Conservation (phyloP, 2,329 filamentous ascomycete species). For the Colletotrichum endophyticum region DNA sequence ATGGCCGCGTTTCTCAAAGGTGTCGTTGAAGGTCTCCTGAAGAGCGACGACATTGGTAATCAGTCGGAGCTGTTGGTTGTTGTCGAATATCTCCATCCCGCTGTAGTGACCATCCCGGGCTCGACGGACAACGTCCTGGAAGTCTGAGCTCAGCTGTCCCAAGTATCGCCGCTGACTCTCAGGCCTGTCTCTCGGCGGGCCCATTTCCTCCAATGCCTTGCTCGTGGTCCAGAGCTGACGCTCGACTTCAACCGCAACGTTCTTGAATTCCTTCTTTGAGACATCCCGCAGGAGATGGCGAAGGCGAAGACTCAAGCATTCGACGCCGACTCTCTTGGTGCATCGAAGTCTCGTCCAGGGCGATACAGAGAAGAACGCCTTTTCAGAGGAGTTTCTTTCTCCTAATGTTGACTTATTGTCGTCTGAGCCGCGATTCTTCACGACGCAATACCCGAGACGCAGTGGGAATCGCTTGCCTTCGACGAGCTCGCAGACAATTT, state of each 20-base stretch:
- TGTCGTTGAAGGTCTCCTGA: slow-evolving; percentile 38
- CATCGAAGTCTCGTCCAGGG: slow-evolving; percentile 37
- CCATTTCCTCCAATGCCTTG: slow-evolving; percentile 30
- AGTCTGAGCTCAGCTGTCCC: slow-evolving; percentile 34
- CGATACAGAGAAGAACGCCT: slow-evolving; percentile 36
- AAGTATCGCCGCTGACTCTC: slow-evolving; percentile 39
- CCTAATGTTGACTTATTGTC: slow-evolving; percentile 35
- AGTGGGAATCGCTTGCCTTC: slow-evolving; percentile 43
- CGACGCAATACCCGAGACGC: slow-evolving; percentile 52
- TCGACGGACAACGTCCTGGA: slow-evolving; percentile 30
- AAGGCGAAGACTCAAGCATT: not conserved
- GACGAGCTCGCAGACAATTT: slow-evolving; percentile 45
- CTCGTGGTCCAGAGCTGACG: not conserved
- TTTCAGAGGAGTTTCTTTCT: slow-evolving; percentile 37
- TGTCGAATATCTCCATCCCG: slow-evolving; percentile 31
- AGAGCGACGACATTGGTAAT: slow-evolving; percentile 41
- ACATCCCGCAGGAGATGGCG: slow-evolving; percentile 28
- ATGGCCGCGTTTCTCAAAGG: slow-evolving; percentile 29
- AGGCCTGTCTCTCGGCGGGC: slow-evolving; percentile 28
- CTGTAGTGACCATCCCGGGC: slow-evolving; percentile 42
- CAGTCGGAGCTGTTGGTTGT: slow-evolving; percentile 31
- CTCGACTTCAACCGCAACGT: not conserved
- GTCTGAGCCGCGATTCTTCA: slow-evolving; percentile 45
- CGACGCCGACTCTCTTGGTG: not conserved
- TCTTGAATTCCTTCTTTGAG: slow-evolving; percentile 31